Conservation (phyloP, 495 filamentous ascomycete genomes). For the Penicillium steckii region DNA sequence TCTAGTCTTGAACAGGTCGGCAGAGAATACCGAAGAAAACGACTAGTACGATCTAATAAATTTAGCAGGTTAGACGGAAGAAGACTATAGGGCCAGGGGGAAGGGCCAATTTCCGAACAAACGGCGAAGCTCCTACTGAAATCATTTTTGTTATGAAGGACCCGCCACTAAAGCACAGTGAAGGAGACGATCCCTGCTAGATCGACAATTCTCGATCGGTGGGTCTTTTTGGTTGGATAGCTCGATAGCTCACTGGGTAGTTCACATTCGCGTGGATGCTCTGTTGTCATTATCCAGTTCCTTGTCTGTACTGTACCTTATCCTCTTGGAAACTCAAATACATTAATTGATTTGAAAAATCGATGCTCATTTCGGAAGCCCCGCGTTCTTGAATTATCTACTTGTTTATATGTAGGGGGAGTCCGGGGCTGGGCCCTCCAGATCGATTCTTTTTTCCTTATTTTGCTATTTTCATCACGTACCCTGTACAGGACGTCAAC, state of each 20-base stretch:
- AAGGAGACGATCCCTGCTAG: conserved; percentile 20
- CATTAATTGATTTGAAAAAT: conserved; percentile 9
- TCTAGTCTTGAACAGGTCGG: conserved; percentile 6
- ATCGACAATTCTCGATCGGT: conserved; percentile 20
- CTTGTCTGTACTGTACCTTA: conserved; percentile 6
- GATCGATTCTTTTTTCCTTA: background rate
- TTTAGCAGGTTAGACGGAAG: background rate
- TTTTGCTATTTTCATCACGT: conserved; percentile 9
- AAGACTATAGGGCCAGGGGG: background rate
- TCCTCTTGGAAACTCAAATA: conserved; percentile 15
- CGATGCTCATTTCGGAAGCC: background rate
- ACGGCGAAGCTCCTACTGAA: conserved; percentile 9
- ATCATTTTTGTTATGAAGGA: conserved; percentile 5
- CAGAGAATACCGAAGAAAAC: conserved; percentile 1
- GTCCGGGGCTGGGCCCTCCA: conserved; percentile 3
- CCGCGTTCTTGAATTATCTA: conserved; percentile 16
- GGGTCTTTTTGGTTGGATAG: conserved; percentile 8
- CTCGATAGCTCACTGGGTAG: conserved; percentile 2
- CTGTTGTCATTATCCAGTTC: conserved; percentile 17
- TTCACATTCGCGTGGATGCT: conserved; percentile 13
- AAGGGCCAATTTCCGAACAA: conserved; percentile 7
- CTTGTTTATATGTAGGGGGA: conserved; percentile 14
- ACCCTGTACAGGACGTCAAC: background rate
- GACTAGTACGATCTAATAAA: background rate
- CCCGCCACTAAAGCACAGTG: conserved; percentile 9